Evolutionary conservation across 768 basidiomycete species (phyloP), one percentile per base, ranked within the genome.

Genomic region (Pilatotrama ljubarskyi): DNA sequence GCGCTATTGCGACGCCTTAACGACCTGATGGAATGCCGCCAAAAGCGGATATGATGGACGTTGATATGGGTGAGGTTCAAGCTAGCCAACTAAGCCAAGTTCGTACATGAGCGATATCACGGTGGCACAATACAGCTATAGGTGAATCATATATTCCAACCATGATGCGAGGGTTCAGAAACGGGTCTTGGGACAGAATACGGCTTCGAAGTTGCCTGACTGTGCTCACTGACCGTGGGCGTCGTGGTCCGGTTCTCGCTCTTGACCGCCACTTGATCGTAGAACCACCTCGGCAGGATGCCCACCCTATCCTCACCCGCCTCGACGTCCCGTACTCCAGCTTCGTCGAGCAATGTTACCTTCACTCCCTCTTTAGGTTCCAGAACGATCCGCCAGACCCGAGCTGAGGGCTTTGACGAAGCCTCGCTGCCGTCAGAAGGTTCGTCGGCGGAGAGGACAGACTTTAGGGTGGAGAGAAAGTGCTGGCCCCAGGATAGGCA

Each of bases 231-330:
- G 37, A 18, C 20, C 8, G 17, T 10, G 15, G 11, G 17, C 10
- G 48, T 25, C 13, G 29, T 26, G 24, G 10, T 8, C 24, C 29
- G 5, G 29, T 56, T 29, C 32, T 8, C 14, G 17, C 37, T 18
- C 22, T 37, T 41, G 17, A 22, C 18, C 17, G 35, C 36, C 9
- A 69, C 20, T 49, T 72, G 71, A 8, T 80, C 72, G 69, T 74
- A 88, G 72, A 86, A 93, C 86, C 86, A 88, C 62, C 72, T 77
- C 10, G 91, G 91, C 40, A 93, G 68, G 65, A 93, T 89, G n/a
- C 92, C 91, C 20, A 90, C 80, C 49, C 91, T 76, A 52, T 90
- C 87, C 71, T 91, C 90, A 5, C 83, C 84, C 22, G 76, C 81
- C 58, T 74, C 75, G 1, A 91, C 88, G 17, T 89, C 89, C 44